Evolutionary conservation across 106 monocot genomes (phyloP), one percentile per base, ranked within the genome.

Genomic region (Dendrobium officinale): DNA sequence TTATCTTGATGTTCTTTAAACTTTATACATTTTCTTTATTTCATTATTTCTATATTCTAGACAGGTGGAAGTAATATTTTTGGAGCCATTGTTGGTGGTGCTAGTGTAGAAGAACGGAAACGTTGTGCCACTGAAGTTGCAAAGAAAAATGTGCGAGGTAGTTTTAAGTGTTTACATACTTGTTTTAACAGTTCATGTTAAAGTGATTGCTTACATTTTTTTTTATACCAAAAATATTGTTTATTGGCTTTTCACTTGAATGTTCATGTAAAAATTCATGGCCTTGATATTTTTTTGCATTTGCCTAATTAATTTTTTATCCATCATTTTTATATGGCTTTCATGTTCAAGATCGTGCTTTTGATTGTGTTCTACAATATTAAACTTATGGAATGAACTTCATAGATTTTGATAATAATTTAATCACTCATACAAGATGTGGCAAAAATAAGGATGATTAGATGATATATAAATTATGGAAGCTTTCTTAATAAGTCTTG

Each of bases 81-180:
- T 81, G 98, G 98, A 75, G 82, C 91, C 75, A 78, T 95, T 85
- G 91, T 99, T 81, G 98, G 98, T 77, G 98, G 93, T 67, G 84
- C 98, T 44, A 85, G 61, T 77, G 42, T 88, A 78, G 88, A 91
- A 77, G 89, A 93, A 77, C 86, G 98, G 27, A 86, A 87, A 67
- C 88, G 83, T 54, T 99, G 98, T 87, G 91, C 95, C 44, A 79
- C 59, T 77, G 95, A 95, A 88, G 98, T 91, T 56, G 86, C 95
- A 49, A 83, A 47, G 81, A 82, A 94, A 77, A 88, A 94, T 89
- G 92, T 98, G 17, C 75, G 89, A 91, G 97, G 97, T 94, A 70
- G 18, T 55, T 44, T 43, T 74, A 74, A 15, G 19, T 43, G 19
- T 74, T 44, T 7, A 5, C 8, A 44, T 43, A 4, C 74, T 42